Evolutionary conservation across 805 yeast species (phyloP).

Genomic region (Ogataea philodendri): DNA sequence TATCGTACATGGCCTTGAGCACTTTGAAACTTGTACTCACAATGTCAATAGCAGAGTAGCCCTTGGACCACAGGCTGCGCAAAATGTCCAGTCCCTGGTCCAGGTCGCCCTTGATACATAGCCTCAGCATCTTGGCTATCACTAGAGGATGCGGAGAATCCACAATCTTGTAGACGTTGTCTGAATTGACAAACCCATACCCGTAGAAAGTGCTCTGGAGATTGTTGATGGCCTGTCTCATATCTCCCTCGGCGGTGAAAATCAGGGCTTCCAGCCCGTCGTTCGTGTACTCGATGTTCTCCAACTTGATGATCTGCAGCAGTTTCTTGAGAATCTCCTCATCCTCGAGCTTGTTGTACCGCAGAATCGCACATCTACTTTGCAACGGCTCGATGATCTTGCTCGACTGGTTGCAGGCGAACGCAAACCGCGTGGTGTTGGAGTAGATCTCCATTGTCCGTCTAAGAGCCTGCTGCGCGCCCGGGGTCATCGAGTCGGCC

Average conservation of each 20-base stretch:
- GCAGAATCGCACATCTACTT: slow-evolving; percentile 90
- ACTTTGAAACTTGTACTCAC: slow-evolving; percentile 89
- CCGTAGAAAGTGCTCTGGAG: slow-evolving; percentile 94
- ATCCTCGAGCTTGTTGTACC: slow-evolving; percentile 79
- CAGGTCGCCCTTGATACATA: slow-evolving; percentile 34
- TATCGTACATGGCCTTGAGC: slow-evolving; percentile 66
- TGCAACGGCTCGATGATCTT: slow-evolving; percentile 97
- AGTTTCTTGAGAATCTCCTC: slow-evolving; percentile 80
- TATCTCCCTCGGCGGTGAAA: slow-evolving; percentile 96
- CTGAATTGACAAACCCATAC: slow-evolving; percentile 84
- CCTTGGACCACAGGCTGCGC: slow-evolving; percentile 77
- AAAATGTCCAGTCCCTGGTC: slow-evolving; percentile 67
- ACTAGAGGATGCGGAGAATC: slow-evolving; percentile 95
- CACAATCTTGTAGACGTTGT: slow-evolving; percentile 90
- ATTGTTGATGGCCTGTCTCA: slow-evolving; percentile 97
- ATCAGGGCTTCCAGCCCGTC: slow-evolving; percentile 92
- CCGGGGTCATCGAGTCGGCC: slow-evolving; percentile 96
- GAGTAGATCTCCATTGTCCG: slow-evolving; percentile 95
- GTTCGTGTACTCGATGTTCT: slow-evolving; percentile 73
- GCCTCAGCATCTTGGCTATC: slow-evolving; percentile 65
- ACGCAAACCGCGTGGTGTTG: slow-evolving; percentile 96
- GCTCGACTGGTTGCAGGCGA: slow-evolving; percentile 92
- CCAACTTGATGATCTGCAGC: slow-evolving; percentile 64
- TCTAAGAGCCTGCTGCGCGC: slow-evolving; percentile 92
- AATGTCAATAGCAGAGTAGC: slow-evolving; percentile 91